A percentile compares a stretch with the other conserved stretches of the same genome.
Conservation (phyloP, 2,329 filamentous ascomycete genomes). For the Pestalotiopsis sp. region DNA sequence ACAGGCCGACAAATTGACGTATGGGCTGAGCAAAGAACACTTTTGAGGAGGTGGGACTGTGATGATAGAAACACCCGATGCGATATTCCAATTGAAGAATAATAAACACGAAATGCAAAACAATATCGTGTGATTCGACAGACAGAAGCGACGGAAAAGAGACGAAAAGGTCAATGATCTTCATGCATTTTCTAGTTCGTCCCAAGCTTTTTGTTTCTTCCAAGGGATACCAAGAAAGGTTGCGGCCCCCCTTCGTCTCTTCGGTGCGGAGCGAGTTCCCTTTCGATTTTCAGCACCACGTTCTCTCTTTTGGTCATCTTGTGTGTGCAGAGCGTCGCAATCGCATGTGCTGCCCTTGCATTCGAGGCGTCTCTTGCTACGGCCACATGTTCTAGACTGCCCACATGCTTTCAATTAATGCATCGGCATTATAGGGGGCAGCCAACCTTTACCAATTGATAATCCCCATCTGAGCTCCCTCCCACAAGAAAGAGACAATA, state of each 20-base stretch:
- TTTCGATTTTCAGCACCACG: background rate
- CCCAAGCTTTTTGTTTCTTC: background rate
- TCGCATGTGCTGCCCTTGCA: background rate
- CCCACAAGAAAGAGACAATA: background rate
- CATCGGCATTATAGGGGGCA: background rate
- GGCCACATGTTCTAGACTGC: slow-evolving; percentile 5
- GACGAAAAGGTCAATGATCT: slow-evolving; percentile 7
- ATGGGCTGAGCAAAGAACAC: background rate
- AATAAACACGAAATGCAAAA: background rate
- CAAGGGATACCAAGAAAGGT: background rate
- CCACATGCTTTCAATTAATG: slow-evolving; percentile 11
- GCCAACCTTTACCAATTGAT: background rate
- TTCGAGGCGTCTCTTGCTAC: background rate
- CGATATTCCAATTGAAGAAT: background rate
- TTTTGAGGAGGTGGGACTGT: background rate
- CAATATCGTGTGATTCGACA: background rate
- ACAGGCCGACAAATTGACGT: background rate
- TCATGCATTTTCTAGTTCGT: slow-evolving; percentile 6
- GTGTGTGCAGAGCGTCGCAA: background rate
- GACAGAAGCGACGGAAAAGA: background rate
- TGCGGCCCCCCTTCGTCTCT: background rate
- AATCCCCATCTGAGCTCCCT: background rate
- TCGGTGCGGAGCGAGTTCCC: background rate
- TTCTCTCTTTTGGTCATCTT: background rate
- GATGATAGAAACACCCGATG: background rate